Conservation (phyloP, 345 rosid genomes). For the Sonneratia alba region DNA sequence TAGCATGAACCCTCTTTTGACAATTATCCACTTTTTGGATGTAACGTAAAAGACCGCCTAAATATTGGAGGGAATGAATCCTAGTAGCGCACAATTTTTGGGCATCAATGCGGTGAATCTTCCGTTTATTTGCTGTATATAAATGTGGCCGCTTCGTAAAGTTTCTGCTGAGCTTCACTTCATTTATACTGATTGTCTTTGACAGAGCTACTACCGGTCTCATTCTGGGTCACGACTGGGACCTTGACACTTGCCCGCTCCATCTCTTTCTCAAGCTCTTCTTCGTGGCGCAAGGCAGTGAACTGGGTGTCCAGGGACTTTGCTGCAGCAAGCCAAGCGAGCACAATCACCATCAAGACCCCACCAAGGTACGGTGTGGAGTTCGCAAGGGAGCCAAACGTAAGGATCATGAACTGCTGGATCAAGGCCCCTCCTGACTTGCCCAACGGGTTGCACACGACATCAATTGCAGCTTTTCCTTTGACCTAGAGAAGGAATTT, state of each 20-base stretch:
- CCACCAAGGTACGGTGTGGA: conserved; percentile 96
- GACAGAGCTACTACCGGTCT: conserved; percentile 39
- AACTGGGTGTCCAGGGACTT: conserved; percentile 76
- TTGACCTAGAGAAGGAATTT: conserved; percentile 47
- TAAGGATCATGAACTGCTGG: conserved; percentile 95
- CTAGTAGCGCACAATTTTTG: neutral
- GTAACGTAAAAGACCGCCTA: neutral
- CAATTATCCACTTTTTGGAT: neutral
- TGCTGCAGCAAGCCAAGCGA: conserved; percentile 85
- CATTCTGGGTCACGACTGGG: conserved; percentile 49
- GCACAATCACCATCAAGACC: conserved; percentile 62
- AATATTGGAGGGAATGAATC: neutral
- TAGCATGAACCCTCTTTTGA: neutral
- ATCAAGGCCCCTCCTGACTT: conserved; percentile 95
- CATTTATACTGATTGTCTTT: conserved; percentile 1
- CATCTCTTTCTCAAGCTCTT: conserved; percentile 94
- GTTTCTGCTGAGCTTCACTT: neutral
- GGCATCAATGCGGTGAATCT: neutral
- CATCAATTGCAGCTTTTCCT: conserved; percentile 96
- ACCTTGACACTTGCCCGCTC: conserved; percentile 83
- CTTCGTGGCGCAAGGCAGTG: conserved; percentile 63
- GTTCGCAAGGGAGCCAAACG: conserved; percentile 84
- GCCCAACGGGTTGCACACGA: conserved; percentile 89
- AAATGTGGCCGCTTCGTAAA: neutral
- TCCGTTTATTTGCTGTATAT: neutral